phyloP scores from a whole-genome alignment of 2,329 filamentous ascomycete species.

The Teratosphaeria viscida region DNA sequence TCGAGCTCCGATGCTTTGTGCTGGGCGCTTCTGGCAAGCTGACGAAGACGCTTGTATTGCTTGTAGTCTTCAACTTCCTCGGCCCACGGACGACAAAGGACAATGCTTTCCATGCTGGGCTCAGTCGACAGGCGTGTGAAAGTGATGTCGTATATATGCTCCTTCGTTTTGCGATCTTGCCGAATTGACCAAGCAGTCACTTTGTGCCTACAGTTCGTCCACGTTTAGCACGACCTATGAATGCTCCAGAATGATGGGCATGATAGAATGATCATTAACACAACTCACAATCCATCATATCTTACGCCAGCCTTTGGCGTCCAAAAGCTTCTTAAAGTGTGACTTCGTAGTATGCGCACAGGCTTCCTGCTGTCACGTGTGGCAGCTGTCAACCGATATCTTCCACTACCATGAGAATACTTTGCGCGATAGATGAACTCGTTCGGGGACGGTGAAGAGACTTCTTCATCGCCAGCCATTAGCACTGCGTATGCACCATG shows the following conservation, averaged over 20 bases:
- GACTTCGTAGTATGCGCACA: conserved; percentile 35
- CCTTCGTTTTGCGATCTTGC: conserved; percentile 13
- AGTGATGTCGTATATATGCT: conserved; percentile 29
- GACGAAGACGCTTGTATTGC: conserved; percentile 35
- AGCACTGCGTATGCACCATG: conserved; percentile 37
- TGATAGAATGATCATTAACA: not conserved
- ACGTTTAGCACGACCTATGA: not conserved
- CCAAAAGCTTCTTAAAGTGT: conserved; percentile 35
- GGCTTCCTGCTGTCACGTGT: conserved; percentile 31
- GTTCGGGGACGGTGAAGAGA: conserved; percentile 24
- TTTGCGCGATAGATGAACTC: conserved; percentile 33
- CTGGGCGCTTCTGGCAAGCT: conserved; percentile 2
- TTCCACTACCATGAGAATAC: conserved; percentile 29
- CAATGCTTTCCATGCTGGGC: conserved; percentile 23
- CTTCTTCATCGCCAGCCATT: conserved; percentile 30
- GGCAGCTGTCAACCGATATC: conserved; percentile 34
- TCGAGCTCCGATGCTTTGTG: not conserved
- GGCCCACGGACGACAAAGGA: conserved; percentile 30
- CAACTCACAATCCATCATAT: conserved; percentile 39
- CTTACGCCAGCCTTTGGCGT: conserved; percentile 36
- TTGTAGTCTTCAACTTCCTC: conserved; percentile 39
- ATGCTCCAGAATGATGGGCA: not conserved
- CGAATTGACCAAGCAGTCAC: conserved; percentile 33
- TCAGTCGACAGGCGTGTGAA: conserved; percentile 26
- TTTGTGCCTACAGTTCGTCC: conserved; percentile 21